Base-by-base conservation (phyloP, 805 yeast species). In the Yamadazyma nakazawae region DNA sequence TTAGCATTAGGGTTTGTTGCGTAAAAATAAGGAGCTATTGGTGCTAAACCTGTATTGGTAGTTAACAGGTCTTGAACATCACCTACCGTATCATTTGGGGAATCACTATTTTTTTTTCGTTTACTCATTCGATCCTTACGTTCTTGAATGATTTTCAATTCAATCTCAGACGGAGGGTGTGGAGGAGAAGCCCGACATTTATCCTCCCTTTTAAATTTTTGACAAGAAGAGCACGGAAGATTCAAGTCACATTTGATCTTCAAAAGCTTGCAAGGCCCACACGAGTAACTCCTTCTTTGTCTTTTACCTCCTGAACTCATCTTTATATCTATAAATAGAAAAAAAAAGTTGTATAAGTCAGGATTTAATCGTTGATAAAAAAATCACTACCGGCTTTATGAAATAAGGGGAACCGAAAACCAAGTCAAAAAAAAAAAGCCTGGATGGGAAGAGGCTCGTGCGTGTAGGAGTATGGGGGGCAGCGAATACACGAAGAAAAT, bases 241-340 rank as follows among this genome's bases (percentile, higher is more conserved):
- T 63, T 55, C 47, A 75, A 67, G 51, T 79, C 80, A 59, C 83
- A 79, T 54, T 76, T 76, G 55, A 77, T 75, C 57, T 79, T 78
- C 47, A 74, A 72, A n/a, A 64, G 58, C 52, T 76, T 76, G 52
- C 83, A 79, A 2, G 80, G 81, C 1, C 81, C 82, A 57, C 83
- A 79, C 45, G 74, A 73, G 54, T 78, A 78, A n/a, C 79, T 72
- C 37, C 82, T 62, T 49, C 82, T 60, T 42, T 69, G 71, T 46
- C 76, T 55, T 51, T 69, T 70, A 12, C 45, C 44, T 32, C 41
- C 17, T 13, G 36, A 19, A 14, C 40, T 39, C 46, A 43, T 43
- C 32, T 21, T 21, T 21, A 21, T 21, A 21, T 21, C 24, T 21
- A 21, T 21, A 21, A 21, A 7, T 21, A 10, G 3, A 28, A 5